Evolutionary conservation across 352 stramenopile genomes (phyloP).

Genomic region (Pythium sp.): DNA sequence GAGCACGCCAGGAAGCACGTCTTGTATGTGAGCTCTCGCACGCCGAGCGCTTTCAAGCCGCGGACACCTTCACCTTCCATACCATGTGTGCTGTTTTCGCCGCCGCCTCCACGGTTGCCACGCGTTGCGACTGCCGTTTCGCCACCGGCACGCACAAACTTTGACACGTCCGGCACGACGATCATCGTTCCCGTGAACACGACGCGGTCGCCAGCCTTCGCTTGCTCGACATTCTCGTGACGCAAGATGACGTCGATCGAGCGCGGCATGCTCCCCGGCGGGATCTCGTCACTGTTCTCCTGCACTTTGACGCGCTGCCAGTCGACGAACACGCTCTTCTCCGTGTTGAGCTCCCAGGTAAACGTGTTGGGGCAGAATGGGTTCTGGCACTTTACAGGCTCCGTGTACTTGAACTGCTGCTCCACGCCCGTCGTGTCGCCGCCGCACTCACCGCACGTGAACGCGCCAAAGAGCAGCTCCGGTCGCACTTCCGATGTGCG

Average conservation of each 20-base stretch:
- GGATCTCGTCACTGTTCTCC: slow-evolving; percentile 98
- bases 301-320: slow-evolving; percentile 99
- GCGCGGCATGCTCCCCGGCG: slow-evolving; percentile 96
- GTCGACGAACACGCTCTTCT: slow-evolving; percentile 96
- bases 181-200: slow-evolving; percentile 95
- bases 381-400: slow-evolving; percentile 96
- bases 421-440: slow-evolving; percentile 90
- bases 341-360: slow-evolving; percentile 82
- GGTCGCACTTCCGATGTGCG: slow-evolving; percentile 97
- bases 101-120: slow-evolving; percentile 25
- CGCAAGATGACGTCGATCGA: slow-evolving; percentile 97
- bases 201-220: slow-evolving; percentile 94
- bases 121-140: slow-evolving; percentile 66
- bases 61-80: slow-evolving; percentile 91
- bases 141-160: slow-evolving; percentile 75
- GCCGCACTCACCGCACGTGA: slow-evolving; percentile 95
- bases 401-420: slow-evolving; percentile 98
- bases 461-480: slow-evolving; percentile 94
- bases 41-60: slow-evolving; percentile 93
- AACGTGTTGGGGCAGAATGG: slow-evolving; percentile 92
- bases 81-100: slow-evolving; percentile 73
- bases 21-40: slow-evolving; percentile 98
- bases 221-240: slow-evolving; percentile 97
- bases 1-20: slow-evolving; percentile 96
- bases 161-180: slow-evolving; percentile 95